A percentile compares a stretch with the other conserved stretches of the same genome.
phyloP scores from a whole-genome alignment of 805 yeast genomes.

The Ogataea haglerorum region DNA sequence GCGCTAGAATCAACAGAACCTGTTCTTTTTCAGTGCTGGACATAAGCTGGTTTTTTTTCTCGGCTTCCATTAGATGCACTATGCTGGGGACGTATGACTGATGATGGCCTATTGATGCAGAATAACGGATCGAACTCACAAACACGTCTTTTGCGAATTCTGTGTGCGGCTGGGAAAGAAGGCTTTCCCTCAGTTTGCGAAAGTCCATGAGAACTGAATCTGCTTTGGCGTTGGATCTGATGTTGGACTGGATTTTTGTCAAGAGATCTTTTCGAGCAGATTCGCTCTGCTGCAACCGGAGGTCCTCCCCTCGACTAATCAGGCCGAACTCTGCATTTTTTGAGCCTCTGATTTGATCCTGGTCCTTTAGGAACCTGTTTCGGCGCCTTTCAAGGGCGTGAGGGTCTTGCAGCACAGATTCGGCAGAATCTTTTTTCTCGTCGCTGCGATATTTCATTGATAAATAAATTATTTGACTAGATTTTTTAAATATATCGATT shows the following conservation, averaged over 20 bases:
- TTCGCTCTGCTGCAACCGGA: conserved; percentile 43
- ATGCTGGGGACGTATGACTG: conserved; percentile 55
- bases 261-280: conserved; percentile 41
- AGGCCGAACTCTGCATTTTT: conserved; percentile 43
- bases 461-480: not conserved
- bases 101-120: conserved; percentile 45
- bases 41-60: conserved; percentile 22
- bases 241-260: conserved; percentile 33
- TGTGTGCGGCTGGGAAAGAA: conserved; percentile 36
- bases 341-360: conserved; percentile 13
- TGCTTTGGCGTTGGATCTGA: conserved; percentile 7
- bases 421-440: not conserved
- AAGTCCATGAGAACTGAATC: conserved; percentile 38
- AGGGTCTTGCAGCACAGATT: not conserved
- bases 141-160: conserved; percentile 43
- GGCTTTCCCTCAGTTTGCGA: conserved; percentile 55
- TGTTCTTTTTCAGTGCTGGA: conserved; percentile 36
- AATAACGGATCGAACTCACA: conserved; percentile 44
- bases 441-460: not conserved
- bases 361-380: conserved; percentile 32
- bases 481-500: not conserved
- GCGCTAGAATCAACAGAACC: conserved; percentile 38
- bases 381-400: conserved; percentile 27
- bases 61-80: conserved; percentile 36
- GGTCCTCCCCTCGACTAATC: conserved; percentile 59